Base-by-base conservation (phyloP, 768 basidiomycete species). In the Mycena kentingensis region DNA sequence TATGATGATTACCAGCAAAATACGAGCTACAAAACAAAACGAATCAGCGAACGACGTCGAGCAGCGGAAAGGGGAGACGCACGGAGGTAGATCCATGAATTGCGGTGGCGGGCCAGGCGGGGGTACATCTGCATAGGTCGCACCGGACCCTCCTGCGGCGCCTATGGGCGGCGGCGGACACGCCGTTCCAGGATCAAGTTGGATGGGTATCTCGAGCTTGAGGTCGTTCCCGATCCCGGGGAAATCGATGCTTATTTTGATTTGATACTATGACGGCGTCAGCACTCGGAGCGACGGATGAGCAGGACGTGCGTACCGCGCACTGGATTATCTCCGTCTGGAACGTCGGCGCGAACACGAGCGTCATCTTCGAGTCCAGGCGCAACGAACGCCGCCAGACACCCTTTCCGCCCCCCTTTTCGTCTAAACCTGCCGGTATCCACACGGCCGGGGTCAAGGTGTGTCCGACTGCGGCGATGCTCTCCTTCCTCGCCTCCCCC, bases 61-160 rank as follows among this genome's bases (percentile, higher is more conserved):
- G n/a, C n/a, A n/a, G n/a, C n/a, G n/a, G n/a, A n/a, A n/a, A n/a
- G n/a, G n/a, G n/a, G n/a, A n/a, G n/a, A 38, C 37, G 6, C 21
- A 57, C 56, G 51, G 56, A 28, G 56, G 56, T 28, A 57, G 45
- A 27, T 57, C 56, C 12, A 46, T 22, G 51, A 57, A 49, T 16
- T 36, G 50, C 4, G 50, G 50, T 29, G 46, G 51, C 21, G 43
- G 47, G 16, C 47, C 51, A 1, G 37, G 51, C 3, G 56, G 56
- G 1, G 50, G 10, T 18, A 57, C 32, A 46, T 57, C 56, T 3
- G 51, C 43, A 24, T 53, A 57, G 4, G 48, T 53, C 7, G 11
- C 13, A 11, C 37, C 37, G 19, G 13, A 15, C 18, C 51, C 49
- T 5, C 52, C 51, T 11, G 47, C 18, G 12, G 24, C 19, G 1